phyloP scores from a whole-genome alignment of 208 protist genomes.

The Balamuthia mandrillaris region DNA sequence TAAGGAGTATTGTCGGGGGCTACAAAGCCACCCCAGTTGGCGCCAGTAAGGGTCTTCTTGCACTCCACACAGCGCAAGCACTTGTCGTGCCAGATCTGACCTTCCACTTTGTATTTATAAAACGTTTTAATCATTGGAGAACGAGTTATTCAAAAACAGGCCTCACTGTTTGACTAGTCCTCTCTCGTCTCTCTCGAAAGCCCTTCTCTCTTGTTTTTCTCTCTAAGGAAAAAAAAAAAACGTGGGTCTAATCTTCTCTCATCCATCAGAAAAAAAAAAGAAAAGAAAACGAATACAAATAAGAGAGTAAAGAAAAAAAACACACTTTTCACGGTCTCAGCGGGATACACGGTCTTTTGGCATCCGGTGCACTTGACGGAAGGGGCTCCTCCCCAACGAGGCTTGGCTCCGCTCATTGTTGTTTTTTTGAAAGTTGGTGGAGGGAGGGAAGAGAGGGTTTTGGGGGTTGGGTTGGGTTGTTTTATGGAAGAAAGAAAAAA shows the following conservation, averaged over 20 bases:
- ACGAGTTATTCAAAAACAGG: too few species aligned
- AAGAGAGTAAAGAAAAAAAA: neutral
- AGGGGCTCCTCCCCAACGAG: neutral
- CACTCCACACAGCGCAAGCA: constrained; percentile 19
- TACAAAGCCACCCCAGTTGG: constrained; percentile 30
- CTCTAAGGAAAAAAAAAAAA: neutral
- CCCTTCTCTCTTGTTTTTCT: neutral
- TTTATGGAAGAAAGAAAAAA: too few species aligned
- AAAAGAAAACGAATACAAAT: neutral
- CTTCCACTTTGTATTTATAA: neutral
- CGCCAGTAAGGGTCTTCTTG: constrained; percentile 9
- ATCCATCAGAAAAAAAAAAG: neutral
- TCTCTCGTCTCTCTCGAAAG: too few species aligned
- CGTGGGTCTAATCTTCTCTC: neutral
- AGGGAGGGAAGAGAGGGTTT: too few species aligned
- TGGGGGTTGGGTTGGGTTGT: too few species aligned
- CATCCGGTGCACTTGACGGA: neutral
- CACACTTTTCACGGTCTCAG: neutral
- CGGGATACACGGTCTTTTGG: constrained; percentile 2
- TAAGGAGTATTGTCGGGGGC: neutral
- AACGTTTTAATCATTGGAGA: too few species aligned
- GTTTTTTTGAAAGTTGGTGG: neutral
- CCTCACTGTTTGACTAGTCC: too few species aligned
- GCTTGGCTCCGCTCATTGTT: neutral
- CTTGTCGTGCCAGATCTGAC: constrained; percentile 2